A percentile compares a stretch with the other conserved stretches of the same genome.
Conservation (phyloP, 2,329 filamentous ascomycete genomes). For the Chalaropsis ovoidea region DNA sequence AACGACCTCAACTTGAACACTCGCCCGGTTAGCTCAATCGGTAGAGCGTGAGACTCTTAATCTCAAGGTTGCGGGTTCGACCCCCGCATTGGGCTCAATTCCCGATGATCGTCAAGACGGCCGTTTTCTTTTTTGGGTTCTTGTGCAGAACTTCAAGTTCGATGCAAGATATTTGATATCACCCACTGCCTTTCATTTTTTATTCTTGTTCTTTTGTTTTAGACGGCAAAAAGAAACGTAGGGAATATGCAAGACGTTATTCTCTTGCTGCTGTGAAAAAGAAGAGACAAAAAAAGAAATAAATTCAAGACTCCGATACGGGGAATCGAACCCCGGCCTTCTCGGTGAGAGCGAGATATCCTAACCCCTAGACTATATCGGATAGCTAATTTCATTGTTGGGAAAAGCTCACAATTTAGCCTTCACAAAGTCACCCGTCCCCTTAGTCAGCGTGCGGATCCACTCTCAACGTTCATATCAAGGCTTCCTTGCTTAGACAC, state of each 20-base stretch:
- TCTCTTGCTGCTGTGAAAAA: too few species aligned
- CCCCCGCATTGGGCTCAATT: conserved; percentile 31
- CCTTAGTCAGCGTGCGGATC: neutral
- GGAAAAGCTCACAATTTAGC: too few species aligned
- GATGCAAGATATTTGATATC: too few species aligned
- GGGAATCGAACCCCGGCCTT: conserved; percentile 28
- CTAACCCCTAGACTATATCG: conserved; percentile 27
- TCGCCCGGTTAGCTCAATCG: conserved; percentile 55
- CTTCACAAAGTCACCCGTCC: too few species aligned
- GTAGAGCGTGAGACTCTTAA: conserved; percentile 65
- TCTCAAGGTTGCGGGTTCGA: conserved; percentile 38
- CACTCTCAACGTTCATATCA: neutral
- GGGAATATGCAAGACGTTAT: too few species aligned
- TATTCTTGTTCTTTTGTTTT: too few species aligned
- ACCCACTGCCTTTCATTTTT: too few species aligned
- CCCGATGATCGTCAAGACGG: neutral
- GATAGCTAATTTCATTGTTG: neutral
- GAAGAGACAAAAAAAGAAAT: too few species aligned
- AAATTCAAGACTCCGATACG: conserved; percentile 24
- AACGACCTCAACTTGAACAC: too few species aligned
- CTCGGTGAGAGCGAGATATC: conserved; percentile 27
- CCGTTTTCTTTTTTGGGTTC: too few species aligned
- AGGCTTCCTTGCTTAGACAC: neutral
- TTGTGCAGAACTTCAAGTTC: too few species aligned
- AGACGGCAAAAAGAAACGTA: too few species aligned